Base-by-base conservation (phyloP, 495 filamentous ascomycete genomes). In the Aspergillus saccharolyticus region DNA sequence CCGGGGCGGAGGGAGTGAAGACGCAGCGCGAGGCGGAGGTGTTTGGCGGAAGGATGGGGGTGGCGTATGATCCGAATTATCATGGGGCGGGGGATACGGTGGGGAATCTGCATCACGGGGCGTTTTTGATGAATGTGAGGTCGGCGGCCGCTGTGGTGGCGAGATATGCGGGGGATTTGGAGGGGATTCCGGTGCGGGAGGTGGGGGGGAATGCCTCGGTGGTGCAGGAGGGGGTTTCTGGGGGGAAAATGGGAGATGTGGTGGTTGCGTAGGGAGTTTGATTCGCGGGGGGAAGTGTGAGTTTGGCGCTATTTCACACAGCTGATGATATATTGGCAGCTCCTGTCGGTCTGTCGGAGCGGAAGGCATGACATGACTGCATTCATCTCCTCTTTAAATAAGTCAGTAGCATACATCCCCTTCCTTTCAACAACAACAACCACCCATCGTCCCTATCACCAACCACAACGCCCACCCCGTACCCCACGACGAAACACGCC, bases 1-100 rank as follows among this genome's bases (percentile, higher is more conserved):
- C 86, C 18, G 87, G 86, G 21, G 86, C 88, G 10, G 87, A 89
- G 63, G 79, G 69, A 7, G 46, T 81, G 64, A 90, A 87, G 76
- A 89, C 85, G 1, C 74, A 70, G 16, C 77, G 72, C 42, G 76
- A 89, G 67, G 84, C 70, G 0, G 65, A 60, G 16, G 53, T 79
- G 50, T 88, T 83, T 50, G 87, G 86, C 52, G 87, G 87, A 21
- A 46, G 76, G 50, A 85, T 79, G 7, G 84, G 84, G 46, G 71
- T 80, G 3, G 65, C 76, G 15, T 82, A 79, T 57, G 87, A 90
- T 67, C 62, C 63, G 24, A 84, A 88, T 67, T 89, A 89, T 62
- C 86, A 90, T 68, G 60, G 63, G 7, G 70, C 67, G 0, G 78
- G 79, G 1, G 87, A 90, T 64, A 78, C 75, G 50, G 60, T 86